Evolutionary conservation across 2,329 filamentous ascomycete genomes (phyloP), one percentile per base, ranked within the genome.

Genomic region (Aspergillus felis): DNA sequence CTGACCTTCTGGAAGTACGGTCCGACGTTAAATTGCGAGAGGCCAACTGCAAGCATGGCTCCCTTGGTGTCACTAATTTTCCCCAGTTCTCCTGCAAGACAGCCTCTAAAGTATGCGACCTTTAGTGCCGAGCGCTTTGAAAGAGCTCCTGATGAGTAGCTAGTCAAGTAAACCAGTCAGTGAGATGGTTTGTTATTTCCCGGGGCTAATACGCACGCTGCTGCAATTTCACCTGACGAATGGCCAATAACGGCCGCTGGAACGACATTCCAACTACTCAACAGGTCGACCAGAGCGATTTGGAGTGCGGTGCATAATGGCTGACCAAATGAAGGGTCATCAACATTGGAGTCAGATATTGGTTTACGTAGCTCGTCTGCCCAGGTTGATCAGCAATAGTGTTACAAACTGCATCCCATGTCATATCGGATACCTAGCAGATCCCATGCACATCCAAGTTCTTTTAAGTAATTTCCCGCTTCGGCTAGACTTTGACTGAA

Each of bases 371-470:
- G 32, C 32, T 38, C 32, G 32, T 38, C 32, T 38, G 32, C 22
- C 22, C 22, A 22, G 22, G 22, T 22, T 22, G 22, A 22, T 22
- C 22, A 22, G 22, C 22, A 22, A 22, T 22, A 22, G 22, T 22
- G 22, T 22, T 22, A 22, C 22, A 22, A 22, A 22, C 22, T 22
- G 22, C 22, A 1, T 22, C 22, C 2, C 22, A 22, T 22, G 22
- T 22, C 22, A 22, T 22, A 10, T 14, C 5, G 17, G 38, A 46
- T 52, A 35, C 56, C 52, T 17, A 56, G 28, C 9, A 58, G 50
- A 12, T 44, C 54, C 62, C 62, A 64, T 3, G 48, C 7, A 6
- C 56, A 59, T 4, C 61, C 61, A 6, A 59, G 46, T 0, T 38
- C 52, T 20, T 44, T 56, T 14, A 67, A 53, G 25, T 57, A 59